Evolutionary conservation across 805 yeast genomes (phyloP).

Genomic region (Kodamaea laetipori): DNA sequence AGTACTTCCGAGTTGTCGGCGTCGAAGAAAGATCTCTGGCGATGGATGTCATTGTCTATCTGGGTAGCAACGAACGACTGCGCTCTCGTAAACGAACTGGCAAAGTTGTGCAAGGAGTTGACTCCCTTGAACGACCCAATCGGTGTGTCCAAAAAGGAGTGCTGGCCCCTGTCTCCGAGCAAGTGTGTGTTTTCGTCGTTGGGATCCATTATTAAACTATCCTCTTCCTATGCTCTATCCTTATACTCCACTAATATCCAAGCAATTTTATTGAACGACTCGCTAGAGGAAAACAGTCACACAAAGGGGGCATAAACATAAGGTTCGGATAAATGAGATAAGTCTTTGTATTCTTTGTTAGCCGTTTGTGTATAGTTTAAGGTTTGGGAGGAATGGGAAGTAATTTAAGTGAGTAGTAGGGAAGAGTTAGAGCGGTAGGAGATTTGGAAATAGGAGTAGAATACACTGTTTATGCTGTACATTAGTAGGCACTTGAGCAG

Average conservation of each 20-base stretch:
- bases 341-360: background rate
- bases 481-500: too few relatives aligned
- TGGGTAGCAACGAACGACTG: constrained; percentile 30
- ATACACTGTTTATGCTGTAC: too few relatives aligned
- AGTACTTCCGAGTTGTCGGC: constrained; percentile 12
- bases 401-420: too few relatives aligned
- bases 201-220: constrained; percentile 5
- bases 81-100: constrained; percentile 42
- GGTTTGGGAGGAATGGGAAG: too few relatives aligned
- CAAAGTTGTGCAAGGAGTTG: constrained; percentile 42
- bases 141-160: constrained; percentile 17
- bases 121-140: constrained; percentile 28
- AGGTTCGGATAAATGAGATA: background rate
- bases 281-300: constrained; percentile 2
- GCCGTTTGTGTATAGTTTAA: too few relatives aligned
- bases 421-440: too few relatives aligned
- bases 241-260: background rate
- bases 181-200: constrained; percentile 15
- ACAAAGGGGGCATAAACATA: background rate
- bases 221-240: background rate
- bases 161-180: constrained; percentile 10
- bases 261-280: constrained; percentile 2
- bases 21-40: constrained; percentile 21
- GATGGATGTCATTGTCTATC: constrained; percentile 26
- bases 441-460: too few relatives aligned